Evolutionary conservation across 345 rosid species (phyloP), one percentile per base, ranked within the genome.

Genomic region (Euphorbia pulcherrima): DNA sequence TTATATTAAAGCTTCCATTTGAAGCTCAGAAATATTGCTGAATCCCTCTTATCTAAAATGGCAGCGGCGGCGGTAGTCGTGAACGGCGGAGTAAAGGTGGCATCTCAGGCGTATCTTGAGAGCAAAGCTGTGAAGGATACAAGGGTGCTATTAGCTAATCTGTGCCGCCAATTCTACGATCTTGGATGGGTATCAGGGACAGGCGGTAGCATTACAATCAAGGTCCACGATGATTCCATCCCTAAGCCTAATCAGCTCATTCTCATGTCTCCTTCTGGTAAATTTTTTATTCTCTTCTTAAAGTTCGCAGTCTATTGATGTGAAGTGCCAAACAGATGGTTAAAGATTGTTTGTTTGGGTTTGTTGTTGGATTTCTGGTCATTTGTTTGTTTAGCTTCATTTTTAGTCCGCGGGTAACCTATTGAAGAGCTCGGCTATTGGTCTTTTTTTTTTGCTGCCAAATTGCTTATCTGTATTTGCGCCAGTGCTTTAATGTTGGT

Each of bases 101-200:
- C 85, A 28, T 84, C 92, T 4, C 88, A 78, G 78, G 96, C 94
- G 16, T 90, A 90, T 77, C 55, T 90, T 52, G 91, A 85, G 65
- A 67, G 91, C 76, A 80, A 78, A 39, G 75, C 76, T 2, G 85
- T 87, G 83, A 80, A 81, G 81, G 97, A 90, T 33, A 75, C 94
- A 16, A 78, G 83, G 68, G 75, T 79, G 56, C 46, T 90, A 73
- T 62, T 90, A 33, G 77, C 94, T 63, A 91, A 93, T 75, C 92
- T 90, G 17, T 87, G 98, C 75, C 89, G 90, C 60, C 97, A 89
- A 13, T 93, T 93, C 76, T 93, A 90, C 72, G 77, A 70, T 46
- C 91, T 86, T 64, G 97, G 97, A n/a, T 90, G 98, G 98, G 94
- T 93, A 0, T 87, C 88, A 14, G 98, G 96, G 27, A 90, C 97